A percentile compares a stretch with the other conserved stretches of the same genome.
Evolutionary conservation across 768 basidiomycete genomes (phyloP).

Genomic region (Rhizopogon vesiculosus): DNA sequence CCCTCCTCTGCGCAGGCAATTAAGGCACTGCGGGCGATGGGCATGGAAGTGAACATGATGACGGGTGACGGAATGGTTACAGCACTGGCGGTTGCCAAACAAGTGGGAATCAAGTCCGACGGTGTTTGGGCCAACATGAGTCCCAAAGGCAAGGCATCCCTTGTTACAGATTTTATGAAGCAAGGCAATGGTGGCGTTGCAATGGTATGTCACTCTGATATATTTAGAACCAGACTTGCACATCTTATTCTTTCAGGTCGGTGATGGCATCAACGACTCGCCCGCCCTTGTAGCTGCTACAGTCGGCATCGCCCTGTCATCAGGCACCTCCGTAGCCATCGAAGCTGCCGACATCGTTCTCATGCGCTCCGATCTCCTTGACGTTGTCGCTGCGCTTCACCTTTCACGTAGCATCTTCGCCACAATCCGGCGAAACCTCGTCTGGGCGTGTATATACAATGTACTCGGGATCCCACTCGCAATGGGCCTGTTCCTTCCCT

Average conservation of each 20-base stretch:
- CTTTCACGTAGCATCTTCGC: slow-evolving; percentile 85
- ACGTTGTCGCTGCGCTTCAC: slow-evolving; percentile 95
- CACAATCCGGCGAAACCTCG: slow-evolving; percentile 87
- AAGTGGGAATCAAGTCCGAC: slow-evolving; percentile 82
- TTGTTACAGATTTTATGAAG: slow-evolving; percentile 77
- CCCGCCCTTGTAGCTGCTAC: slow-evolving; percentile 95
- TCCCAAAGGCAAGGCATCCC: slow-evolving; percentile 90
- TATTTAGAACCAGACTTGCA: not conserved
- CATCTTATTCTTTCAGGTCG: slow-evolving; percentile 54
- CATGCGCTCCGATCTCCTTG: slow-evolving; percentile 94
- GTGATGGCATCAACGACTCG: slow-evolving; percentile 98
- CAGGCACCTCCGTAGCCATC: slow-evolving; percentile 95
- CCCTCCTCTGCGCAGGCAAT: slow-evolving; percentile 82
- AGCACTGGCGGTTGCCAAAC: slow-evolving; percentile 82
- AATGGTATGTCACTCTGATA: slow-evolving; percentile 57
- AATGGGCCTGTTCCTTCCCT: slow-evolving; percentile 93
- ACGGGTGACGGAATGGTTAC: slow-evolving; percentile 90
- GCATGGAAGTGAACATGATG: slow-evolving; percentile 89
- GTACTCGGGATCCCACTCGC: slow-evolving; percentile 92
- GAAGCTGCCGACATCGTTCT: slow-evolving; percentile 98
- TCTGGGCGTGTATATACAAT: slow-evolving; percentile 97
- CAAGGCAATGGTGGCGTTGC: slow-evolving; percentile 72
- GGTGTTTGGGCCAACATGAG: slow-evolving; percentile 91
- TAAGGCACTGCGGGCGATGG: slow-evolving; percentile 77
- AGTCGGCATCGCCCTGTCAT: slow-evolving; percentile 93